phyloP scores from a whole-genome alignment of 352 stramenopile species.

The Globisporangium takayamanum region DNA sequence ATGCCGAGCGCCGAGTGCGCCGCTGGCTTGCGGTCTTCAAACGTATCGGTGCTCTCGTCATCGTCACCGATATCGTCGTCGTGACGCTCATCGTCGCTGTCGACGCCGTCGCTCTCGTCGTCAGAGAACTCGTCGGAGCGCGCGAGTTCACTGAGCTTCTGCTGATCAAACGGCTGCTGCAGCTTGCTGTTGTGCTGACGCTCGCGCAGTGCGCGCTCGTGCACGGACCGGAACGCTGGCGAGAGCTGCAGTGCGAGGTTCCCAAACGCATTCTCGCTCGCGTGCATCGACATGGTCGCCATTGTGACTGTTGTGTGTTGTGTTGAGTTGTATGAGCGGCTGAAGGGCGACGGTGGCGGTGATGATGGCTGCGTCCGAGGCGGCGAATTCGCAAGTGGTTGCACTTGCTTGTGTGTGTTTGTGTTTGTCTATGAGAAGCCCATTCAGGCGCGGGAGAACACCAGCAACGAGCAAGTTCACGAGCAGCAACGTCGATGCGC shows the following conservation, averaged over 20 bases:
- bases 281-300: constrained; percentile 56
- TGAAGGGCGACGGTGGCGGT: neutral
- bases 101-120: constrained; percentile 70
- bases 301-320: constrained; percentile 16
- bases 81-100: constrained; percentile 40
- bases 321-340: no score
- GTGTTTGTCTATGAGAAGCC: neutral
- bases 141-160: constrained; percentile 63
- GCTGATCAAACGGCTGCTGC: constrained; percentile 27
- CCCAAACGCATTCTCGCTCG: constrained; percentile 37
- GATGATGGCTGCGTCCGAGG: neutral
- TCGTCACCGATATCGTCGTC: constrained; percentile 19
- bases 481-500: no score
- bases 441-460: no score
- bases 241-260: constrained; percentile 42
- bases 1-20: constrained; percentile 7
- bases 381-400: neutral
- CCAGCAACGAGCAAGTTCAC: no score
- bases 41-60: constrained; percentile 8
- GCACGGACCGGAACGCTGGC: constrained; percentile 44
- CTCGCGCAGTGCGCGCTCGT: constrained; percentile 38
- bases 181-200: neutral
- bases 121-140: constrained; percentile 79
- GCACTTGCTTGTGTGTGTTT: no score
- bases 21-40: constrained; percentile 6